These are phyloP conservation scores for Salix brachista DNA, from an alignment of 345 rosid species.

Conservation along the genomic window DNA sequence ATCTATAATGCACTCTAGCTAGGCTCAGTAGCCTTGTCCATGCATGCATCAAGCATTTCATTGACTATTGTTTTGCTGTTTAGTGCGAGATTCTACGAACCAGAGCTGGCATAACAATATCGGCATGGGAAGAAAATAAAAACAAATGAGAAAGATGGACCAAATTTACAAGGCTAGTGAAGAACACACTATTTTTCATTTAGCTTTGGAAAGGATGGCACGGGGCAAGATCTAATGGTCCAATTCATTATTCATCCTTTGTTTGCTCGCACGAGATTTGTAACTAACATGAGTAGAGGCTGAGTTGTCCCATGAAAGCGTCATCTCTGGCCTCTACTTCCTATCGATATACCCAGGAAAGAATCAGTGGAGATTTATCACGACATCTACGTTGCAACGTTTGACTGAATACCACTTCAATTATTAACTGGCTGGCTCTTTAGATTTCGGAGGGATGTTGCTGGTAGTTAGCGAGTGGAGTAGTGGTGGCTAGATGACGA, in stretches of 20 bases:
- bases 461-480: background rate
- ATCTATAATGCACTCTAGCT: no score
- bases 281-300: background rate
- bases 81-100: constrained; percentile 2
- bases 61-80: constrained; percentile 32
- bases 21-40: no score
- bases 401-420: background rate
- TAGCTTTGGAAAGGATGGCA: background rate
- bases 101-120: no score
- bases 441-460: background rate
- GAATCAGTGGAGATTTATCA: background rate
- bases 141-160: background rate
- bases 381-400: background rate
- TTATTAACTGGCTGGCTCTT: background rate
- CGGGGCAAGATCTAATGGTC: no score
- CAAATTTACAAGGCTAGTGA: no score
- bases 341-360: background rate
- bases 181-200: background rate
- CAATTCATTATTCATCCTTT: background rate
- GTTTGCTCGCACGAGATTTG: no score
- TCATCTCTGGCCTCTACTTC: background rate
- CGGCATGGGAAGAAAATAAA: background rate
- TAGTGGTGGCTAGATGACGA: background rate
- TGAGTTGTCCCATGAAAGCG: constrained; percentile 2
- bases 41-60: background rate